Evolutionary conservation across 371 early-diverging fungal species (phyloP).

Genomic region (Actinomortierella wolfii): DNA sequence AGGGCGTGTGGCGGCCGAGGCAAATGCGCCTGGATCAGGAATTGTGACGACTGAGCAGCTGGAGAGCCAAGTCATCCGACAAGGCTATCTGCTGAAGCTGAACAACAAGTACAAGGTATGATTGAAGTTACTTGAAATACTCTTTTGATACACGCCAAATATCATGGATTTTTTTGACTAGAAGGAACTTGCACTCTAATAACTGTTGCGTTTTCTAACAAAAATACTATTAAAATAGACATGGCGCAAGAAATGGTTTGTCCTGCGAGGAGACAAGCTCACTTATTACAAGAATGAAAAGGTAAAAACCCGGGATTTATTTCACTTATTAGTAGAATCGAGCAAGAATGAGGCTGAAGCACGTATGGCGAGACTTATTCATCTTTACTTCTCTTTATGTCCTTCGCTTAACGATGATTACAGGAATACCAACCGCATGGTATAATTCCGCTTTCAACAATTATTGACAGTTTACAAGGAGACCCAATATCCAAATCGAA

Average conservation of each 20-base stretch:
- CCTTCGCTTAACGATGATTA: neutral
- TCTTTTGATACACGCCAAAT: neutral
- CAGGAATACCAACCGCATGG: constrained; percentile 79
- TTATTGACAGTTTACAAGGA: constrained; percentile 77
- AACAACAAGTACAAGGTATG: constrained; percentile 67
- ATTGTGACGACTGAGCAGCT: constrained; percentile 38
- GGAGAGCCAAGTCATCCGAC: constrained; percentile 60
- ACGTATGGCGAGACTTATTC: constrained; percentile 4
- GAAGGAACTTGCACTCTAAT: neutral
- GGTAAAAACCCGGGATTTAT: constrained; percentile 45
- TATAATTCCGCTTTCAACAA: constrained; percentile 68
- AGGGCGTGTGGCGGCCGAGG: constrained; percentile 36
- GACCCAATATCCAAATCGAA: constrained; percentile 67
- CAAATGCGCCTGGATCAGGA: constrained; percentile 43
- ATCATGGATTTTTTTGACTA: neutral
- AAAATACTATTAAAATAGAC: constrained; percentile 45
- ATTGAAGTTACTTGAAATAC: constrained; percentile 6
- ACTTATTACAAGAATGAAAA: constrained; percentile 82
- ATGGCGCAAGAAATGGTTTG: constrained; percentile 90
- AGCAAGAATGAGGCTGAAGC: neutral
- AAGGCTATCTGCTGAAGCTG: constrained; percentile 75
- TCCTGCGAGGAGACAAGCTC: constrained; percentile 75
- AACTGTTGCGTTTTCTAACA: constrained; percentile 7
- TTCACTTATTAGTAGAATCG: too few relatives aligned
- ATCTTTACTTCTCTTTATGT: neutral